Conservation (phyloP, 148 eudicot species). For the Euryodendron excelsum region DNA sequence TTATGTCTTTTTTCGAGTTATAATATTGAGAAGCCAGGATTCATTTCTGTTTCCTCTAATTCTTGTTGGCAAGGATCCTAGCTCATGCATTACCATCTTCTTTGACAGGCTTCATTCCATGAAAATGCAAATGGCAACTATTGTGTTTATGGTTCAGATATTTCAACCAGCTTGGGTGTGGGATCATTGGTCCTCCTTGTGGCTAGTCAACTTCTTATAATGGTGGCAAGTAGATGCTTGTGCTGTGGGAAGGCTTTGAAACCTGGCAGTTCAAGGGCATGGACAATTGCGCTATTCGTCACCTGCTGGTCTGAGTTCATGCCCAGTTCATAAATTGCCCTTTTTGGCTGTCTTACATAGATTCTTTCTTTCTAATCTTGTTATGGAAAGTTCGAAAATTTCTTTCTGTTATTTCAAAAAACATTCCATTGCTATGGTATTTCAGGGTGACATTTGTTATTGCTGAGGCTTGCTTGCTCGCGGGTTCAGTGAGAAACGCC, state of each 20-base stretch:
- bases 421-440: neutral
- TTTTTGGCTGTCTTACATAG: no score
- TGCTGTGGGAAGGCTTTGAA: slow-evolving; percentile 81
- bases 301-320: slow-evolving; percentile 79
- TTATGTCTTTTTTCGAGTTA: no score
- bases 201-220: slow-evolving; percentile 67
- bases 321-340: no score
- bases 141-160: slow-evolving; percentile 66
- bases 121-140: slow-evolving; percentile 25
- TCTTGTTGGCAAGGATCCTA: no score
- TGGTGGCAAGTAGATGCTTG: slow-evolving; percentile 66
- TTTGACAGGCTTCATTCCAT: slow-evolving; percentile 42
- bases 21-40: no score
- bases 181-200: slow-evolving; percentile 60
- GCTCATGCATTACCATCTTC: neutral
- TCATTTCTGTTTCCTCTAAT: no score
- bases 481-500: slow-evolving; percentile 73
- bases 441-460: slow-evolving; percentile 72
- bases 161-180: slow-evolving; percentile 64
- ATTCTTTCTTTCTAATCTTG: no score
- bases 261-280: slow-evolving; percentile 64
- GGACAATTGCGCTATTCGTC: slow-evolving; percentile 68
- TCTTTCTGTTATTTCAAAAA: neutral
- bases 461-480: slow-evolving; percentile 82
- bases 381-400: no score